phyloP scores from a whole-genome alignment of 768 basidiomycete genomes.

The Rhizopogon rudus region DNA sequence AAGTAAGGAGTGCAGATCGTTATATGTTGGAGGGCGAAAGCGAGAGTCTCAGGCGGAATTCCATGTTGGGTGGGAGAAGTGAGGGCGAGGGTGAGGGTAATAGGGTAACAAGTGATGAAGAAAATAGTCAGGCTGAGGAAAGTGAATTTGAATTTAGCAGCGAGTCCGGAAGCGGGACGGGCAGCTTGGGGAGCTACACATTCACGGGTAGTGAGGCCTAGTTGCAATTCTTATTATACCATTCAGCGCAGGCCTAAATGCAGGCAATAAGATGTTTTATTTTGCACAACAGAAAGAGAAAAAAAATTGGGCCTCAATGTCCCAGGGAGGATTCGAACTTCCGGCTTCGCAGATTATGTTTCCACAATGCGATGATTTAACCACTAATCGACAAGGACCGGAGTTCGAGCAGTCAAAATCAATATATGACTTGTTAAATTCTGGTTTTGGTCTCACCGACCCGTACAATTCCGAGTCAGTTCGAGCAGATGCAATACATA shows the following conservation, averaged over 20 bases:
- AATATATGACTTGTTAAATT: not conserved
- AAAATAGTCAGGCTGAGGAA: constrained; percentile 18
- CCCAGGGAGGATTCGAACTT: constrained; percentile 4
- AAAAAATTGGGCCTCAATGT: constrained; percentile 1
- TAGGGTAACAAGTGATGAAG: constrained; percentile 16
- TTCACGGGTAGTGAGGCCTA: not conserved
- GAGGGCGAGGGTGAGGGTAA: constrained; percentile 23
- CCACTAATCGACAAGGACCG: constrained; percentile 4
- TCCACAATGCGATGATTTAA: constrained; percentile 4
- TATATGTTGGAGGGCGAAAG: constrained; percentile 8
- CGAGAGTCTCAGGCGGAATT: constrained; percentile 33
- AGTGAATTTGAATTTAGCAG: constrained; percentile 62
- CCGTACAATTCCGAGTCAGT: not conserved
- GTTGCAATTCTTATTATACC: not conserved
- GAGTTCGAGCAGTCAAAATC: rapidly evolving
- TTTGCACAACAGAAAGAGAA: not conserved
- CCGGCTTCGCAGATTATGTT: constrained; percentile 2
- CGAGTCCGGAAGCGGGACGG: constrained; percentile 35
- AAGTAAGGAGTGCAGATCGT: constrained; percentile 61
- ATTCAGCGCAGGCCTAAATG: no score
- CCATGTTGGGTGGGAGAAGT: constrained; percentile 23
- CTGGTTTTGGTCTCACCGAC: no score
- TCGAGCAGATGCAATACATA: not conserved
- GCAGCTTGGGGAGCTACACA: constrained; percentile 12
- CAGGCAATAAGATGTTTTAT: not conserved